These are phyloP conservation scores for Cladosporium sp. DNA, from an alignment of 2,329 filamentous ascomycete genomes.

Conservation along the genomic window DNA sequence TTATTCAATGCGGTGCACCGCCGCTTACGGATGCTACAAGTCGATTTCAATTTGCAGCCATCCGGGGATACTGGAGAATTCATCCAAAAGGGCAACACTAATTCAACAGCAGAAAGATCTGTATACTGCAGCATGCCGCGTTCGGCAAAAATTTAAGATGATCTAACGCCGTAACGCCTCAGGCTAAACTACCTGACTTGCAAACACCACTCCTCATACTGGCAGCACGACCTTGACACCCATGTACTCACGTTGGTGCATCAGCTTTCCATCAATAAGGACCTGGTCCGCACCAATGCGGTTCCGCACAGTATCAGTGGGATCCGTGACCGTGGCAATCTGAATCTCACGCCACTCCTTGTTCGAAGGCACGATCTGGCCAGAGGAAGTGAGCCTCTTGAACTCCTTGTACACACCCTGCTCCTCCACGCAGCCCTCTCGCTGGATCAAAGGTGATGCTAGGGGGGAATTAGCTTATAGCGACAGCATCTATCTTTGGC, in stretches of 20 bases:
- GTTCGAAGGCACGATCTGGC: conserved; percentile 40
- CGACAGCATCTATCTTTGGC: too few species aligned
- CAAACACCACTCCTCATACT: conserved; percentile 25
- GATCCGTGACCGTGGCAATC: conserved; percentile 35
- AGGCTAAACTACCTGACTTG: too few species aligned
- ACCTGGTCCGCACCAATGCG: conserved; percentile 41
- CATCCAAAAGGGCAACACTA: too few species aligned
- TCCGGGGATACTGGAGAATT: too few species aligned
- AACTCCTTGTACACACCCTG: conserved; percentile 47
- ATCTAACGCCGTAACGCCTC: too few species aligned
- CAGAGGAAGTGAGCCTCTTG: conserved; percentile 39
- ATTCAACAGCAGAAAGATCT: too few species aligned
- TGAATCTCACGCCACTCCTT: conserved; percentile 48
- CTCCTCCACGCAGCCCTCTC: conserved; percentile 42
- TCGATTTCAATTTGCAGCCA: too few species aligned
- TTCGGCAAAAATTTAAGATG: too few species aligned
- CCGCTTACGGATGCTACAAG: too few species aligned
- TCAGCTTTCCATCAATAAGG: conserved; percentile 42
- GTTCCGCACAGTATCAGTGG: conserved; percentile 39
- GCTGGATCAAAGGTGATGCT: conserved; percentile 37
- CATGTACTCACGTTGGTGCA: conserved; percentile 47
- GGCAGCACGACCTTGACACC: conserved; percentile 44
- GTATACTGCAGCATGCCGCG: too few species aligned
- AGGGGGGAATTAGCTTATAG: background rate
- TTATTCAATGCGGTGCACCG: too few species aligned